A percentile compares a stretch with the other conserved stretches of the same genome.
Conservation (phyloP, 768 basidiomycete genomes). For the Agrocybe chaxingu region DNA sequence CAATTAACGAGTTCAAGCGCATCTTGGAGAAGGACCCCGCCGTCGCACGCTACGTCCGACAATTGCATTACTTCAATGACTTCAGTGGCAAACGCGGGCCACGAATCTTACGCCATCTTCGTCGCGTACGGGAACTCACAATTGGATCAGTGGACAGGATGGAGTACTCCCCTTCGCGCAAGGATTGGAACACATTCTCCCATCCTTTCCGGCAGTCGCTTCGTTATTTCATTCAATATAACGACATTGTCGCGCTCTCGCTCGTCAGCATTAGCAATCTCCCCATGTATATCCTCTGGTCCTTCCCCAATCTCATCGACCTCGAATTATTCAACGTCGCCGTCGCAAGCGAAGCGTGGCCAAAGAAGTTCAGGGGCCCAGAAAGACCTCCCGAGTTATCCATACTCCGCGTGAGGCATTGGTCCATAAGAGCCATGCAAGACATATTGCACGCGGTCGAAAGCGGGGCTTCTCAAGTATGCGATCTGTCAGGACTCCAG, state of each 20-base stretch:
- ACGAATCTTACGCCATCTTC: slow-evolving; percentile 7
- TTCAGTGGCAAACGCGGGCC: neutral
- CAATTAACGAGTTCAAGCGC: slow-evolving; percentile 2
- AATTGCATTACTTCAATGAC: slow-evolving; percentile 6
- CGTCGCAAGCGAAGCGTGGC: neutral
- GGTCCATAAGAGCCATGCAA: too few relatives aligned
- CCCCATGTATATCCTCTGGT: neutral
- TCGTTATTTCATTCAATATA: slow-evolving; percentile 5
- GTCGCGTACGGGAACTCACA: slow-evolving; percentile 6
- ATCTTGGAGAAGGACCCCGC: slow-evolving; percentile 7
- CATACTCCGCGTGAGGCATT: too few relatives aligned
- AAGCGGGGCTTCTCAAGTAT: too few relatives aligned
- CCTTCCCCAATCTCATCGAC: slow-evolving; percentile 1
- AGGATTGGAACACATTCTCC: slow-evolving; percentile 7
- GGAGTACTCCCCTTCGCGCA: neutral
- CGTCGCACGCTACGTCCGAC: slow-evolving; percentile 7
- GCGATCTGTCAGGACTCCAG: too few relatives aligned
- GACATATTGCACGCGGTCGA: too few relatives aligned
- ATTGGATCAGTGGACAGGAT: slow-evolving; percentile 1
- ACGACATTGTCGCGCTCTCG: slow-evolving; percentile 1
- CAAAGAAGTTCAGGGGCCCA: too few relatives aligned
- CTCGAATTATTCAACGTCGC: slow-evolving; percentile 1
- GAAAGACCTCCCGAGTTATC: too few relatives aligned
- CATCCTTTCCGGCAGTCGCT: neutral
- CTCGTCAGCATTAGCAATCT: slow-evolving; percentile 2